Evolutionary conservation across 371 early-diverging fungal genomes (phyloP).

Genomic region (Nematocida sp.): DNA sequence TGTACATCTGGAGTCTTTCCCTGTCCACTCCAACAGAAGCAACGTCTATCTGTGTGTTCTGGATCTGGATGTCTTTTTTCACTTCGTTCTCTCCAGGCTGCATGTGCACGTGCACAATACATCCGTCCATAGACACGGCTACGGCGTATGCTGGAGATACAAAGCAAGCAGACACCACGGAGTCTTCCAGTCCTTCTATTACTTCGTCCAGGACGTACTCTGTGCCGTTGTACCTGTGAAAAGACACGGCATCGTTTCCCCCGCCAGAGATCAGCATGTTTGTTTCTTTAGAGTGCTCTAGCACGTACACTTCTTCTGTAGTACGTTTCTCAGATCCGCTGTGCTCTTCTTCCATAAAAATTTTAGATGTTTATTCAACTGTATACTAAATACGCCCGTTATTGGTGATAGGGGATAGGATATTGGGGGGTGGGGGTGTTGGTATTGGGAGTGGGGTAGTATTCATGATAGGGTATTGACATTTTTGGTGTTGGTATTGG

Average conservation of each 20-base stretch:
- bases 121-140: conserved; percentile 44
- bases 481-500: no score
- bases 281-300: not conserved
- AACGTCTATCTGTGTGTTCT: conserved; percentile 3
- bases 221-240: not conserved
- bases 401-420: not conserved
- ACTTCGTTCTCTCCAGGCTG: not conserved
- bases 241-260: conserved; percentile 26
- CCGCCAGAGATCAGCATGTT: conserved; percentile 44
- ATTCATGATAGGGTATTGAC: no score
- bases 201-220: conserved; percentile 26
- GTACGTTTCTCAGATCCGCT: conserved; percentile 1
- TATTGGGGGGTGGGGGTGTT: no score
- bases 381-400: not conserved
- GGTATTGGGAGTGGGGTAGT: no score
- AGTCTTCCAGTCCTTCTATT: conserved; percentile 48
- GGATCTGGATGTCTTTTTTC: conserved; percentile 6
- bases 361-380: not conserved
- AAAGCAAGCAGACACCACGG: conserved; percentile 25
- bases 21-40: not conserved
- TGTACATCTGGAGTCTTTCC: not conserved
- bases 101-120: conserved; percentile 2
- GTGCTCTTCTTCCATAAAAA: not conserved
- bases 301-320: conserved; percentile 38
- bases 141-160: conserved; percentile 4